Conservation (phyloP, 2,329 filamentous ascomycete genomes). For the Ceratocystis lukuohia region DNA sequence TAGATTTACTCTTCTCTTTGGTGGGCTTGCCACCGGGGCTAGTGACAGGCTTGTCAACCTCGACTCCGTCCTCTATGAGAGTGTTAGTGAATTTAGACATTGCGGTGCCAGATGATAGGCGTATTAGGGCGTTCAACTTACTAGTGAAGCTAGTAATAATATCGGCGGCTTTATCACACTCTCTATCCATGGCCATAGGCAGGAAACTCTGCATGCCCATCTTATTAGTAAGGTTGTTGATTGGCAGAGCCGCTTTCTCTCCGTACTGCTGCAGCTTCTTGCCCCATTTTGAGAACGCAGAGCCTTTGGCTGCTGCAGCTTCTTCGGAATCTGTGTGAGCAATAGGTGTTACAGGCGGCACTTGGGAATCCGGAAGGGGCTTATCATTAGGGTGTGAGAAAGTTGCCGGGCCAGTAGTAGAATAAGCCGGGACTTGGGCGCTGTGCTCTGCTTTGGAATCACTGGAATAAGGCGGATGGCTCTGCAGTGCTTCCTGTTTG, state of each 20-base stretch:
- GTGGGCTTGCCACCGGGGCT: constrained; percentile 25
- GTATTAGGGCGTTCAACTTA: constrained; percentile 31
- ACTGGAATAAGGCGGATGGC: neutral
- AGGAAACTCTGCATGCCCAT: constrained; percentile 75
- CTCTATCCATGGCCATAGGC: constrained; percentile 73
- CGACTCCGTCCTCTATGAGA: constrained; percentile 32
- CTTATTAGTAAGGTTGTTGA: constrained; percentile 71
- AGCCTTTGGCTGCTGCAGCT: neutral
- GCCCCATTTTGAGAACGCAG: constrained; percentile 15
- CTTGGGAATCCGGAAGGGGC: neutral
- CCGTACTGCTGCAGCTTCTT: constrained; percentile 20
- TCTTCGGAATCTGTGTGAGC: constrained; percentile 1
- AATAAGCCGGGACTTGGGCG: neutral
- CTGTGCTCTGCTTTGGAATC: neutral
- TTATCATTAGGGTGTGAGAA: neutral
- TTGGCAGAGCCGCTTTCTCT: constrained; percentile 33
- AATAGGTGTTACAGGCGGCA: constrained; percentile 3
- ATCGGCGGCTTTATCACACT: constrained; percentile 78
- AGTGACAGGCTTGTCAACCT: constrained; percentile 35
- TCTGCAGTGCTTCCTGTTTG: constrained; percentile 4
- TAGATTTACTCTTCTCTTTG: constrained; percentile 32
- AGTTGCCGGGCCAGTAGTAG: neutral
- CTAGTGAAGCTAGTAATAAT: constrained; percentile 80
- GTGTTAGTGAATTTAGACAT: neutral
- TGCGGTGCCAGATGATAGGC: neutral